These are phyloP conservation scores for Cytidiella melzeri DNA, from an alignment of 768 basidiomycete species.

Conservation along the genomic window DNA sequence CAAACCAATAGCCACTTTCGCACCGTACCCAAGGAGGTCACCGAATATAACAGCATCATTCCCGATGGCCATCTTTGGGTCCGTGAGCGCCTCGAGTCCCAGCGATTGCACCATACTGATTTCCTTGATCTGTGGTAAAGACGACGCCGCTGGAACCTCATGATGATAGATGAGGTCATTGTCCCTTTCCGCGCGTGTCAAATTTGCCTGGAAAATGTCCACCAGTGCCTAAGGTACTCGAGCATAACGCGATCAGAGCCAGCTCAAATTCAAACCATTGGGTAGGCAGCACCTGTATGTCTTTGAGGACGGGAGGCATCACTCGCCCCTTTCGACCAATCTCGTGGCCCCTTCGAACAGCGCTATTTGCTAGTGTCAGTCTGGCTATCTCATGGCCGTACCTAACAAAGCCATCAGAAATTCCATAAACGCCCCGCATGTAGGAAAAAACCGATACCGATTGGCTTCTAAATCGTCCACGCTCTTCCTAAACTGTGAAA, in stretches of 20 bases:
- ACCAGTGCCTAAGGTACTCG: conserved; percentile 56
- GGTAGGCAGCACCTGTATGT: conserved; percentile 75
- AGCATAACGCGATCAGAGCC: neutral
- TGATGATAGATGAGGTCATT: conserved; percentile 96
- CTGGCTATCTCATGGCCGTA: conserved; percentile 88
- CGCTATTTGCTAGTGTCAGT: conserved; percentile 56
- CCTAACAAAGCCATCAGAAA: conserved; percentile 32
- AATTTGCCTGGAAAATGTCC: conserved; percentile 59
- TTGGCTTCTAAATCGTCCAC: conserved; percentile 80
- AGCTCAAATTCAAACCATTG: neutral
- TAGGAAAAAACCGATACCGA: conserved; percentile 38
- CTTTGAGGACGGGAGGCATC: conserved; percentile 59
- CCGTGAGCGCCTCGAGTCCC: conserved; percentile 47
- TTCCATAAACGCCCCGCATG: neutral
- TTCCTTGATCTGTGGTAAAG: conserved; percentile 58
- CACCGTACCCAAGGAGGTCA: conserved; percentile 80
- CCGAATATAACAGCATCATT: conserved; percentile 61
- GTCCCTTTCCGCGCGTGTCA: conserved; percentile 75
- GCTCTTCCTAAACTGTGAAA: conserved; percentile 83
- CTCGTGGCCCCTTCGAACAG: conserved; percentile 68
- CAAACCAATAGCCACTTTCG: conserved; percentile 81
- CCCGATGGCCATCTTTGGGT: conserved; percentile 51
- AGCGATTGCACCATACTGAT: conserved; percentile 60
- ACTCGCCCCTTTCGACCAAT: conserved; percentile 58
- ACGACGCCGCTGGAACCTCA: conserved; percentile 68